Evolutionary conservation across 805 yeast species (phyloP).

Genomic region (Teunomyces tritomae): DNA sequence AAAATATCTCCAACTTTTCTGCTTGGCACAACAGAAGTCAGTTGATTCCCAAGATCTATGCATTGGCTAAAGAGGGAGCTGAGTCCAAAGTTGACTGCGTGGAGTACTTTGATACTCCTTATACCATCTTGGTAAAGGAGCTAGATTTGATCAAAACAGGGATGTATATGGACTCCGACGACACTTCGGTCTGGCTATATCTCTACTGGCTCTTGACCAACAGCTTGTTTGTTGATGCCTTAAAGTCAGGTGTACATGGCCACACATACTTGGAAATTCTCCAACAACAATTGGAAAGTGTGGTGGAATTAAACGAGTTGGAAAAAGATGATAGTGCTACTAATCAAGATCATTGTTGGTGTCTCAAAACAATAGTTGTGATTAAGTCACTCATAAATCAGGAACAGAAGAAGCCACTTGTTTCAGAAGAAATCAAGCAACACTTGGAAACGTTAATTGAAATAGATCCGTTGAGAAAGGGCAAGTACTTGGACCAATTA

Average conservation of each 20-base stretch:
- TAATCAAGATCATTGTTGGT: conserved; percentile 68
- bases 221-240: conserved; percentile 31
- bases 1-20: conserved; percentile 85
- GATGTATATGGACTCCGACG: conserved; percentile 88
- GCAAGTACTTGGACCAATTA: conserved; percentile 51
- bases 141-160: conserved; percentile 74
- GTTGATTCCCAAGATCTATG: conserved; percentile 55
- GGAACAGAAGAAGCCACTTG: conserved; percentile 4
- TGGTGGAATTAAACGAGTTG: conserved; percentile 64
- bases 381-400: conserved; percentile 33
- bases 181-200: conserved; percentile 91
- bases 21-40: conserved; percentile 93
- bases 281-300: conserved; percentile 41
- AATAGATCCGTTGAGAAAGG: conserved; percentile 64
- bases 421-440: conserved; percentile 23
- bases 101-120: conserved; percentile 26
- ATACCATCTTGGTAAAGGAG: conserved; percentile 51
- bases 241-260: conserved; percentile 12
- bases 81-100: conserved; percentile 4
- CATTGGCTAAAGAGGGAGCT: conserved; percentile 7
- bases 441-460: conserved; percentile 44
- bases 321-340: conserved; percentile 61
- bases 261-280: conserved; percentile 41
- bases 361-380: conserved; percentile 59
- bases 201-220: conserved; percentile 71